Evolutionary conservation across 1,284 basidiomycete species (phyloP), one percentile per base, ranked within the genome.

Genomic region (Caloboletus inedulis): DNA sequence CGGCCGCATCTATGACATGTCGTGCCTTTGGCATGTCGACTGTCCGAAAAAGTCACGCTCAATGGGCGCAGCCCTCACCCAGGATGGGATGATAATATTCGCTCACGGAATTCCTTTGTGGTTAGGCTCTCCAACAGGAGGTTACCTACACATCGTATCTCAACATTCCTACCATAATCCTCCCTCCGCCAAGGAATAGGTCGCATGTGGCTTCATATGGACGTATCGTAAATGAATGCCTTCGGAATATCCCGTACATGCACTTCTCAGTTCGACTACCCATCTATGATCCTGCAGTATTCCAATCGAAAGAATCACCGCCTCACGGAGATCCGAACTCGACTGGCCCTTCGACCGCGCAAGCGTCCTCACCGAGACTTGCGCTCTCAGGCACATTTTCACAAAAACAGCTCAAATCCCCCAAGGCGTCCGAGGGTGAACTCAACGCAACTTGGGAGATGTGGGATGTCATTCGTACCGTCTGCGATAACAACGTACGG

Each of bases 381-480:
- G 56, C 74, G 2, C 63, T 74, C 13, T 69, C 74, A 0, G 46
- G 48, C 18, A 23, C 49, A 19, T 41, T 47, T 16, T 46, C 59
- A 25, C 43, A 54, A 44, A 62, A 53, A 25, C 58, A 63, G 21
- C 54, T 61, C 36, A 62, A 67, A 30, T 58, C 67, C 5, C 43
- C 49, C 40, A 67, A 66, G 33, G 71, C 67, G 14, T 70, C 76
- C 47, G 80, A 79, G 57, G 77, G 77, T 7, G 87, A 92, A 59
- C 78, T 91, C 21, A 87, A 89, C 64, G 85, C 84, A 6, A 92
- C 90, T 1, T 99, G 96, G 95, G 95, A 99, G 69, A 94, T 94
- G 79, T 99, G 97, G 97, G 95, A 98, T 70, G 81, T 87, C 43
- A 91, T 99, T 54, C 80, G 94, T 53, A 85, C 86, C 3, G 77